Base-by-base conservation (phyloP, 2,329 filamentous ascomycete species). In the Diaporthe aspalathi region DNA sequence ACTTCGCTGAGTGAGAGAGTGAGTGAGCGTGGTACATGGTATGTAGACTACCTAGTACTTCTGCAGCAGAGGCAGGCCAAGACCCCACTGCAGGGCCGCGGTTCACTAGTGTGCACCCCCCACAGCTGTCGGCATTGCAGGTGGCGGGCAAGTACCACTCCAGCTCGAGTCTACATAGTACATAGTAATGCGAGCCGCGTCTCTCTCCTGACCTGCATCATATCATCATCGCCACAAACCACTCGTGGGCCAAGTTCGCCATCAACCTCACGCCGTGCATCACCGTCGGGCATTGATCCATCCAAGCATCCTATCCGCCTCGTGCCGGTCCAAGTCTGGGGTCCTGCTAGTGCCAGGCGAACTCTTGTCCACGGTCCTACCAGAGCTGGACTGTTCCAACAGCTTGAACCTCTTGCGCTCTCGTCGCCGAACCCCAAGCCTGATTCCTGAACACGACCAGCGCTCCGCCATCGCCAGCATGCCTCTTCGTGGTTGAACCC, bases 291-390 rank as follows among this genome's bases (percentile, higher is more conserved):
- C 60, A 47, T 65, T 47, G 60, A 47, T 17, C 24, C 45, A 49
- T 4, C 43, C 29, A 38, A 50, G 29, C n/a, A 65, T 12, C 38
- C n/a, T 20, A 45, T 11, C 60, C 45, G 32, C n/a, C 24, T 38
- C 43, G n/a, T 50, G 60, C 29, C 45, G 45, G 29, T 50, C 29
- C 50, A 50, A 45, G 29, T 38, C 60, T 65, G n/a, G 12, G n/a
- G 29, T 17, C 8, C 22, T 27, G n/a, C n/a, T 65, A 24, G n/a
- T 63, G 27, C 49, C 57, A 24, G 49, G 40, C 57, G 29, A 38
- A 38, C 29, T 45, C 60, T 65, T 65, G 60, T 65, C 60, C 60
- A 50, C 50, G 29, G 12, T 20, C 29, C 60, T 35, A 14, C n/a
- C 9, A 45, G 60, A 49, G 60, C 60, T 65, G 29, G 45, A 38